These are phyloP conservation scores for Pisolithus orientalis DNA, from an alignment of 768 basidiomycete genomes.

Conservation along the genomic window DNA sequence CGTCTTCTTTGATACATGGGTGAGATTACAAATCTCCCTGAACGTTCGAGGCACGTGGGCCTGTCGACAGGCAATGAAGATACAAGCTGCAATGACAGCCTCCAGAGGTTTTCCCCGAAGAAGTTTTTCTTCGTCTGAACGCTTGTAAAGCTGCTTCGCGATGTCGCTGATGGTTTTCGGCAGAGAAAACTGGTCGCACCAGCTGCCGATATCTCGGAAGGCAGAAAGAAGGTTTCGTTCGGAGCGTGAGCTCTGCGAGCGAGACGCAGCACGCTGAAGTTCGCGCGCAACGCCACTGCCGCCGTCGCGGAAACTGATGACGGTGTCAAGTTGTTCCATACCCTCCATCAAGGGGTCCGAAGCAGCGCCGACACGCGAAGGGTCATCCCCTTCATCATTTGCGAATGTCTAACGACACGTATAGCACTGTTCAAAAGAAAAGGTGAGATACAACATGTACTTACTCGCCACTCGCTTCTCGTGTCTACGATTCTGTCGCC, in stretches of 20 bases:
- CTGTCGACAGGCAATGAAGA: slow-evolving; percentile 95
- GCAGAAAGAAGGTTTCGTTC: slow-evolving; percentile 84
- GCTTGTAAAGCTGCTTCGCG: slow-evolving; percentile 95
- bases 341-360: slow-evolving; percentile 91
- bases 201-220: slow-evolving; percentile 85
- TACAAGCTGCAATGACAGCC: slow-evolving; percentile 94
- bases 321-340: slow-evolving; percentile 89
- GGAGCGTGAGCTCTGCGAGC: slow-evolving; percentile 69
- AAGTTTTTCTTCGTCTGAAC: slow-evolving; percentile 92
- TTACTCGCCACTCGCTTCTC: slow-evolving; percentile 93
- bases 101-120: slow-evolving; percentile 87
- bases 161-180: slow-evolving; percentile 93
- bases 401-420: slow-evolving; percentile 81
- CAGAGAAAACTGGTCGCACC: slow-evolving; percentile 94
- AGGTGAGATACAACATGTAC: slow-evolving; percentile 28
- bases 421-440: slow-evolving; percentile 10
- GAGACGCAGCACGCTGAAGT: slow-evolving; percentile 86
- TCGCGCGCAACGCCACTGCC: slow-evolving; percentile 88
- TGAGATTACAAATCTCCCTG: slow-evolving; percentile 90
- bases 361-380: slow-evolving; percentile 98
- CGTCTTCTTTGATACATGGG: slow-evolving; percentile 91
- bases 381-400: slow-evolving; percentile 98
- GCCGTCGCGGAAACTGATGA: slow-evolving; percentile 93
- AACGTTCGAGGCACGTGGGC: slow-evolving; percentile 95
- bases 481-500: slow-evolving; percentile 98